Conservation (phyloP, 257 asterid species). For the Solanum clarkiae region DNA sequence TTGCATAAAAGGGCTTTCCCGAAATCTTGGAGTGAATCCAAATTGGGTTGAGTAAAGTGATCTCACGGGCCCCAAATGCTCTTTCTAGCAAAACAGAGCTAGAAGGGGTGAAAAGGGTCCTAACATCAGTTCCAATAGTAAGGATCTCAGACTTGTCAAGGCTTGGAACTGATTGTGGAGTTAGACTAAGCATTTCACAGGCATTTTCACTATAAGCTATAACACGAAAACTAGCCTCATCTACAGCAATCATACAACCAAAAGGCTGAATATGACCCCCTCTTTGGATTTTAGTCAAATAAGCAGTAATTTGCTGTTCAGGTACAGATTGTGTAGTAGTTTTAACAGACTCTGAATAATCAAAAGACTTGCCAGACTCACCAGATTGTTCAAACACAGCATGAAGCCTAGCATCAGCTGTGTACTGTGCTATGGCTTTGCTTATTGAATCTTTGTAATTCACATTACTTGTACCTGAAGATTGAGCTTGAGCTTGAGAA, state of each 20-base stretch:
- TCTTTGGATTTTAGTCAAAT: slow-evolving; percentile 66
- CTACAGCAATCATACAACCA: slow-evolving; percentile 75
- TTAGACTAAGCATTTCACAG: slow-evolving; percentile 48
- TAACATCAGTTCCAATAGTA: slow-evolving; percentile 51
- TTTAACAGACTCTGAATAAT: slow-evolving; percentile 52
- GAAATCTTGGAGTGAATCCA: slow-evolving; percentile 61
- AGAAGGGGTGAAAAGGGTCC: slow-evolving; percentile 55
- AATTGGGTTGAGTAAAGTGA: slow-evolving; percentile 59
- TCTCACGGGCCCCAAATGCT: slow-evolving; percentile 66
- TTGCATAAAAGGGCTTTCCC: slow-evolving; percentile 71
- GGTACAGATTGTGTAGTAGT: slow-evolving; percentile 30
- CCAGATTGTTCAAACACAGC: slow-evolving; percentile 85
- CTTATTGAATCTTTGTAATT: slow-evolving; percentile 30
- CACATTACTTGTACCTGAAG: slow-evolving; percentile 21
- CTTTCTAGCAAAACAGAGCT: slow-evolving; percentile 49
- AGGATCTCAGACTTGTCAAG: slow-evolving; percentile 41
- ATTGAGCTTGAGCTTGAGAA: slow-evolving; percentile 23
- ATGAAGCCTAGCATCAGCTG: slow-evolving; percentile 68
- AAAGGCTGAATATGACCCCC: slow-evolving; percentile 74
- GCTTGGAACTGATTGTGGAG: slow-evolving; percentile 63
- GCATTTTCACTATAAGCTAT: slow-evolving; percentile 62
- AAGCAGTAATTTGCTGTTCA: slow-evolving; percentile 58
- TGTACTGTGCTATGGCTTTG: slow-evolving; percentile 74
- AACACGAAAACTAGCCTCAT: slow-evolving; percentile 40
- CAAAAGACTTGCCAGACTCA: slow-evolving; percentile 68